Base-by-base conservation (phyloP, 1,284 basidiomycete species). In the Cryptococcus wingfieldii region DNA sequence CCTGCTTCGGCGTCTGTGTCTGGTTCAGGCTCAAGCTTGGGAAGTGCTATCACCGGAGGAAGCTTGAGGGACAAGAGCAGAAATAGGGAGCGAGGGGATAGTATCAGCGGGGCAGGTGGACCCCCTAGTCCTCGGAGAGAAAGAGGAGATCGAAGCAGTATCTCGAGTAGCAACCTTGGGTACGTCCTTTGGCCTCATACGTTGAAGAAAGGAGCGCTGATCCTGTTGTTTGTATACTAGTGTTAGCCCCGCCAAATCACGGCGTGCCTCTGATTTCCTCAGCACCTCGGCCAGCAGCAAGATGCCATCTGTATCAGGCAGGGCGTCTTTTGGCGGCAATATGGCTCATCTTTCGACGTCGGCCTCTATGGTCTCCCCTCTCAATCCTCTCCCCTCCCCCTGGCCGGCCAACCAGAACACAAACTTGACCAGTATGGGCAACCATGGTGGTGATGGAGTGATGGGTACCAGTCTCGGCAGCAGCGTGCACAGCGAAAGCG, bases 301-400 rank as follows among this genome's bases (percentile, higher is more conserved):
- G 54, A 66, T 68, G 58, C 65, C 70, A 4, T 54, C 65, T 4
- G 54, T 53, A 43, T 60, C 41, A 4, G 58, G 56, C 18, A 39
- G 58, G 18, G n/a, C 47, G 1, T 56, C 59, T 18, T 52, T 56
- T 31, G 49, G 52, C 34, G 34, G 44, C 19, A 27, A 51, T 12
- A 54, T 61, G 12, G 55, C 69, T 3, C 64, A 61, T 14, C 57
- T 75, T 3, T 73, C 71, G 0, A 68, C 71, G 0, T 75, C 72
- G 5, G 72, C 72, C 1, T 76, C 74, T 4, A 69, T 72, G 62
- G 71, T 77, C 13, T 77, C 76, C 0, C 76, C 77, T 2, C 63
- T 78, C 14, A 76, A 76, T 50, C 73, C 77, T 1, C 64, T 78
- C 0, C 77, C 77, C 0, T 74, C 74, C 1, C 76, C 77, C 0